Base-by-base conservation (phyloP, 2,329 filamentous ascomycete genomes). In the Cladosporium oxysporum region DNA sequence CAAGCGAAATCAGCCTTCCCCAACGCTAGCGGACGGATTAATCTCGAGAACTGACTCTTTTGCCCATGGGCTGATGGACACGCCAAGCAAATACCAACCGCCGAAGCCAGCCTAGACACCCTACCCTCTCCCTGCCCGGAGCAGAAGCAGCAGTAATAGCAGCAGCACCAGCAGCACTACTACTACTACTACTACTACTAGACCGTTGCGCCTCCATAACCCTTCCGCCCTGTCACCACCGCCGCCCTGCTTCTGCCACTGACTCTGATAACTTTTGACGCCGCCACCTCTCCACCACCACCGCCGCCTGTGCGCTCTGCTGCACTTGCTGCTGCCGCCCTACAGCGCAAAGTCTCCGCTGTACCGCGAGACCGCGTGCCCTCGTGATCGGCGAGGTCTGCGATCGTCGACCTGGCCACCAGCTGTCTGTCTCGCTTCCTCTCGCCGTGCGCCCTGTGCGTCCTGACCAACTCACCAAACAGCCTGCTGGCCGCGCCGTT, bases 1-100 rank as follows among this genome's bases (percentile, higher is more conserved):
- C 33, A 63, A 63, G 61, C 61, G 61, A 57, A 57, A 63, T 63
- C 61, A 63, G 28, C 35, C 61, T 55, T 29, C 49, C 61, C 49
- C 61, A 63, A 63, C 61, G 35, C 50, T 53, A 49, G 33, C 57
- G 41, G 41, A 49, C 44, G 59, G 61, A 57, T 52, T 33, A 63
- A 63, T 63, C 50, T 63, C 41, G n/a, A 63, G 33, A 29, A 57
- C 23, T 47, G 50, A 57, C 58, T 33, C 33, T 37, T 33, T 28
- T 37, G 59, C 59, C 31, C 33, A 47, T 29, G 31, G 60, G 60
- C 60, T 62, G 60, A 21, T 50, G 58, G 58, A 33, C 53, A 28
- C 50, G 61, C 61, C 50, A 53, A 63, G 49, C 33, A 41, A 57
- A 28, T 11, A 21, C 41, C 41, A 47, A 47, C 41, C 41, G 29